These are phyloP conservation scores for Mycosarcoma mackinlayi DNA, from an alignment of 1,284 basidiomycete species.

Conservation along the genomic window DNA sequence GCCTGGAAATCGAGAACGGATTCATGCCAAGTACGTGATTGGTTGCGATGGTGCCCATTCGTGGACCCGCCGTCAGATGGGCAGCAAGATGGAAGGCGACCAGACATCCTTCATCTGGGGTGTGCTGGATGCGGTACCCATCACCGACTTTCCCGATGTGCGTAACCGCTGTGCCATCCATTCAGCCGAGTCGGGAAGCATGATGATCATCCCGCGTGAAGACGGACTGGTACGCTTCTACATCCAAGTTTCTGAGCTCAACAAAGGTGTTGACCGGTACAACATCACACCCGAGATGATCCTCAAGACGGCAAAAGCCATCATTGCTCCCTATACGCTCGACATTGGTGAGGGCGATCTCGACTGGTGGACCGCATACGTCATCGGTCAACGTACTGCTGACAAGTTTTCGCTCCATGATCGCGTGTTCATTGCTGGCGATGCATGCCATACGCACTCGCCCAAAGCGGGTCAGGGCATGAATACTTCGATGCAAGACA, in stretches of 20 bases:
- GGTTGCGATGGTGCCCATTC: slow-evolving; percentile 46
- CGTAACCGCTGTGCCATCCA: slow-evolving; percentile 78
- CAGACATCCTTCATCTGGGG: slow-evolving; percentile 69
- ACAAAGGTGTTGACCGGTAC: slow-evolving; percentile 75
- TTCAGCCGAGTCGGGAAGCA: slow-evolving; percentile 70
- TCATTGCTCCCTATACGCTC: slow-evolving; percentile 78
- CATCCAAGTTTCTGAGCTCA: slow-evolving; percentile 75
- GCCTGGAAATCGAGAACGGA: slow-evolving; percentile 21
- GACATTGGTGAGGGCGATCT: slow-evolving; percentile 72
- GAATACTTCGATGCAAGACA: slow-evolving; percentile 84
- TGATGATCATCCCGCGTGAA: slow-evolving; percentile 80
- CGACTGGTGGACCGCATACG: slow-evolving; percentile 77
- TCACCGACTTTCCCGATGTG: slow-evolving; percentile 75
- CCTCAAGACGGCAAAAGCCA: slow-evolving; percentile 75
- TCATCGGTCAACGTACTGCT: slow-evolving; percentile 42
- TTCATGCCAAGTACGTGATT: slow-evolving; percentile 45
- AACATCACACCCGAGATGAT: slow-evolving; percentile 75
- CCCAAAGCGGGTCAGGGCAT: slow-evolving; percentile 79
- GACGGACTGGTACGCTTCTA: slow-evolving; percentile 78
- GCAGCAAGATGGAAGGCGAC: slow-evolving; percentile 65
- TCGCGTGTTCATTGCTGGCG: slow-evolving; percentile 35
- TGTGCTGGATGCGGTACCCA: slow-evolving; percentile 42
- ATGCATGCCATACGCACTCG: slow-evolving; percentile 78
- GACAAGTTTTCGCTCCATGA: slow-evolving; percentile 30
- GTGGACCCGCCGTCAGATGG: slow-evolving; percentile 37